Conservation (phyloP, 2,329 filamentous ascomycete genomes). For the Teratosphaeria zuluensis region DNA sequence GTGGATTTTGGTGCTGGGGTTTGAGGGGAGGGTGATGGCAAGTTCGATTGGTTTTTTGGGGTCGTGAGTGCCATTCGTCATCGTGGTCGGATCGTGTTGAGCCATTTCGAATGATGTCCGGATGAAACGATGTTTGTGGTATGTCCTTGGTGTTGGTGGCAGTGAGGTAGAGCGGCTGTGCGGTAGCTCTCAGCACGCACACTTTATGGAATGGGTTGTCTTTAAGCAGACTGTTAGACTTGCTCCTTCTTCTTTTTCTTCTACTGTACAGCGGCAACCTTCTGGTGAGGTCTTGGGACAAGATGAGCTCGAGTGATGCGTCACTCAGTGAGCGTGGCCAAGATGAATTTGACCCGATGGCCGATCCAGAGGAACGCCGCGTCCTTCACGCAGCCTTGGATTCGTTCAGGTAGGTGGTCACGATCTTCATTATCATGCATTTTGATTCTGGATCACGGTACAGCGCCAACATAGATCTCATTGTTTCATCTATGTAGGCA, state of each 20-base stretch:
- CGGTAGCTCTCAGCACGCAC: no score
- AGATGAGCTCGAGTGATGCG: neutral
- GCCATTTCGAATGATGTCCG: neutral
- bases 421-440: neutral
- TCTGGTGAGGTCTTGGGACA: neutral
- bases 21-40: constrained; percentile 47
- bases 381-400: constrained; percentile 77
- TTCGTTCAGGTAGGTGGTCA: constrained; percentile 66
- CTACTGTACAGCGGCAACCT: neutral
- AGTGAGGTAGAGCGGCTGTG: neutral
- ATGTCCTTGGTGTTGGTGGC: no score
- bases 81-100: neutral
- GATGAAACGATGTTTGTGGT: no score
- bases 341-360: constrained; percentile 49
- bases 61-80: constrained; percentile 19
- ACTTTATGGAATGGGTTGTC: neutral
- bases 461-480: neutral
- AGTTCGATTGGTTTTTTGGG: constrained; percentile 41
- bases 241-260: neutral
- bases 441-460: neutral
- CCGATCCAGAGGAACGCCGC: constrained; percentile 69
- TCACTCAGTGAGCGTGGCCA: neutral
- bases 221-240: neutral
- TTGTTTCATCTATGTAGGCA: constrained; percentile 16
- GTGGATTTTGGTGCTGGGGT: constrained; percentile 48